Percentiles rank a stretch among this genome's conserved stretches.
Evolutionary conservation across 2,329 filamentous ascomycete genomes (phyloP).

Genomic region (Fusarium sulawesiense): DNA sequence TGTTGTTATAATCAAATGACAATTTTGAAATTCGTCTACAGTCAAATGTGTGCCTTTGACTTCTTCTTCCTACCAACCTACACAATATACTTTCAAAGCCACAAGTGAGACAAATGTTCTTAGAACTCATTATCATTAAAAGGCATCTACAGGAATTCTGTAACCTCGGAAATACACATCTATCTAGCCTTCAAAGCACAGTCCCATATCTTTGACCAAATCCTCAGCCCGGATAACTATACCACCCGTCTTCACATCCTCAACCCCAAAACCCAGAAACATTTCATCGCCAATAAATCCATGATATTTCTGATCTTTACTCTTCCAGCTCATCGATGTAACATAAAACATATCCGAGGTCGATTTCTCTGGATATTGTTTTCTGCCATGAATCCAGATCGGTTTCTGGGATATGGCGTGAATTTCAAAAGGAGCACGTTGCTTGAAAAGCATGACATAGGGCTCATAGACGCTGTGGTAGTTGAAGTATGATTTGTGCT

Average conservation of each 20-base stretch:
- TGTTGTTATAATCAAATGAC: background rate
- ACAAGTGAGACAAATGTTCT: background rate
- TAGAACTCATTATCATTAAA: background rate
- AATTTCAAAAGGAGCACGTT: constrained; percentile 60
- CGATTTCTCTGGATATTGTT: constrained; percentile 44
- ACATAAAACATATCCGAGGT: constrained; percentile 68
- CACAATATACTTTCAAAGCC: background rate
- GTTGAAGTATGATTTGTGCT: constrained; percentile 63
- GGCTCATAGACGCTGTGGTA: constrained; percentile 67
- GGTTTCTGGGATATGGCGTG: constrained; percentile 62
- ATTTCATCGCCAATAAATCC: constrained; percentile 67
- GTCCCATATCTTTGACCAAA: constrained; percentile 55
- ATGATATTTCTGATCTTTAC: constrained; percentile 60
- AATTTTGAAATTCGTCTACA: background rate
- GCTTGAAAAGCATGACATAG: constrained; percentile 64
- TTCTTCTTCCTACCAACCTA: background rate
- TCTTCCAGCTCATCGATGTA: constrained; percentile 68
- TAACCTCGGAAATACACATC: background rate
- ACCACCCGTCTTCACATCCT: constrained; percentile 60
- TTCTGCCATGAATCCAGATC: constrained; percentile 66
- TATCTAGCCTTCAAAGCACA: constrained; percentile 38
- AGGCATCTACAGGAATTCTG: background rate
- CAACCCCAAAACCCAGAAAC: constrained; percentile 67
- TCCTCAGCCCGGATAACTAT: constrained; percentile 65
- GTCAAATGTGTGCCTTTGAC: background rate